phyloP scores from a whole-genome alignment of 2,329 filamentous ascomycete species.

The Mycosphaerella sp. region DNA sequence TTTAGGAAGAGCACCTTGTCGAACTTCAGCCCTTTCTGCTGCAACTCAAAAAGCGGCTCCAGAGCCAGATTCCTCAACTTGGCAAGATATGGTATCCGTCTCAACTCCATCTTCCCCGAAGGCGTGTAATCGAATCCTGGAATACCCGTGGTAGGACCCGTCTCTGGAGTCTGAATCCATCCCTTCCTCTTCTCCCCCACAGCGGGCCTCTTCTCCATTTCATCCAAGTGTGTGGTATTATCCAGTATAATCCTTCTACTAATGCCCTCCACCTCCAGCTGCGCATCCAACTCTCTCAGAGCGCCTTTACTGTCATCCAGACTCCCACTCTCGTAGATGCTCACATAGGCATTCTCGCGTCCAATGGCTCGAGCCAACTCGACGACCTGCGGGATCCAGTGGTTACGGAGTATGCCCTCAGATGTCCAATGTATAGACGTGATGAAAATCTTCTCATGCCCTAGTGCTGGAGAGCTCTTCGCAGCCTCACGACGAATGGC shows the following conservation, averaged over 20 bases:
- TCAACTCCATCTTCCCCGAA: conserved; percentile 47
- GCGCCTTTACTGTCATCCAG: conserved; percentile 62
- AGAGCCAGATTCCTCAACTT: conserved; percentile 59
- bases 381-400: conserved; percentile 59
- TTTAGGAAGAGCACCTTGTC: conserved; percentile 59
- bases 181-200: conserved; percentile 40
- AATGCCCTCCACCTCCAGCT: conserved; percentile 50
- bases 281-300: conserved; percentile 51
- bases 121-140: conserved; percentile 9
- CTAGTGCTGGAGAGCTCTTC: conserved; percentile 15
- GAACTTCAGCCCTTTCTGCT: conserved; percentile 48
- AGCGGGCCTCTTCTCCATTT: conserved; percentile 44
- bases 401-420: conserved; percentile 51
- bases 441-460: conserved; percentile 52
- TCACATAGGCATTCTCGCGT: conserved; percentile 60
- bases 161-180: conserved; percentile 56
- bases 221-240: conserved; percentile 53
- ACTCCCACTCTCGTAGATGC: conserved; percentile 62
- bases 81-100: conserved; percentile 64
- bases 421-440: conserved; percentile 65
- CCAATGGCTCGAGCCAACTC: conserved; percentile 54
- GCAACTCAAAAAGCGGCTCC: conserved; percentile 50
- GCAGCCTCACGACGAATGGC: conserved; percentile 16
- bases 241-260: conserved; percentile 52
- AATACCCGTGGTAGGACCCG: conserved; percentile 5